Evolutionary conservation across 441 rosid species (phyloP), one percentile per base, ranked within the genome.

Genomic region (Brassica hybrid): DNA sequence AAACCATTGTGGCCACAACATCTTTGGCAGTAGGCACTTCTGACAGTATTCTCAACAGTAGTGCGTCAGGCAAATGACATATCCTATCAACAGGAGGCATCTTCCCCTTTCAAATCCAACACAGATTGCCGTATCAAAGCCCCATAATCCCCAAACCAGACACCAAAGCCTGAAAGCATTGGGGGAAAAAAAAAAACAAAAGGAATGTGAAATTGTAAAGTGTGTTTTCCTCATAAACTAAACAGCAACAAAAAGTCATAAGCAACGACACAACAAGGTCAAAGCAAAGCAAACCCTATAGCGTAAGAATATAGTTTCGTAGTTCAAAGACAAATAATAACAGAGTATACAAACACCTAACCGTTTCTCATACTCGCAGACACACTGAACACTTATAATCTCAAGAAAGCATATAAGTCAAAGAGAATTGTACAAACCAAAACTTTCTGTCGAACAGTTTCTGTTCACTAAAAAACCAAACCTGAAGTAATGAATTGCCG

Each of bases 1-100:
- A 67, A 23, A 67, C 59, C 59, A 67, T 67, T 9, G 71, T 67
- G n/a, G 36, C 21, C 59, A 67, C 21, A 25, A 67, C 71, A 8
- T 67, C 19, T 45, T 67, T n/a, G 2, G 25, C 0, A 4, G 2
- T 2, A 18, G 69, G 21, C 21, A 67, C 14, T 7, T 3, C 0
- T 10, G 71, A 67, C 5, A 67, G 16, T 45, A 67, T 23, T 8
- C 2, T 25, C 59, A 67, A 45, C 9, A 67, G 38, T 1, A 65
- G 16, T 3, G 4, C 5, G 5, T 65, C 54, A 11, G 16, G 69
- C 25, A 63, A 4, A 13, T 5, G 9, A 18, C 67, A 16, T 10
- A 64, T 64, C 11, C 11, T 43, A 21, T 41, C 70, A 50, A 64
- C 60, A 56, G 1, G 19, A 56, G 25, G 0, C 60, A 52, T 52